Evolutionary conservation across 768 basidiomycete genomes (phyloP).

Genomic region (Mycena belliarum): DNA sequence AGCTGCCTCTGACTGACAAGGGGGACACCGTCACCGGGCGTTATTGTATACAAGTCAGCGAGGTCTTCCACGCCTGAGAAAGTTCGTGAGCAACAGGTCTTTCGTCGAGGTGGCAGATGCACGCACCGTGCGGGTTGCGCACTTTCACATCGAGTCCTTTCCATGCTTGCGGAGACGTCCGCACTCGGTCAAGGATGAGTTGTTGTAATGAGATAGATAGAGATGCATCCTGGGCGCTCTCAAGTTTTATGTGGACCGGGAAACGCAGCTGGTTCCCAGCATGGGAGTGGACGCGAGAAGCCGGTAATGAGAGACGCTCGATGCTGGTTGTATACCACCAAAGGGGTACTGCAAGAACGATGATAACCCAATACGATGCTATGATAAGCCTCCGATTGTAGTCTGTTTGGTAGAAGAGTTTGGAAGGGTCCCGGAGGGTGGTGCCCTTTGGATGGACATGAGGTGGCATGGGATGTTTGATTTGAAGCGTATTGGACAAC

Average conservation of each 20-base stretch:
- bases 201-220: constrained; percentile 22
- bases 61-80: constrained; percentile 7
- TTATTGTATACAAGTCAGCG: constrained; percentile 27
- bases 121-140: constrained; percentile 37
- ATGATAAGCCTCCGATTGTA: constrained; percentile 61
- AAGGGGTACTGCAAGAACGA: constrained; percentile 78
- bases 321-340: constrained; percentile 97
- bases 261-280: constrained; percentile 45
- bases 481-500: constrained; percentile 1
- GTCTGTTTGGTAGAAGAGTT: constrained; percentile 52
- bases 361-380: constrained; percentile 73
- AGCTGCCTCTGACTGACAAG: constrained; percentile 31
- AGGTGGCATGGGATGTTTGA: constrained; percentile 15
- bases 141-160: constrained; percentile 43
- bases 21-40: constrained; percentile 16
- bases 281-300: constrained; percentile 54
- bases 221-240: constrained; percentile 21
- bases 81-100: neutral
- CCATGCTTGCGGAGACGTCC: constrained; percentile 36
- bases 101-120: neutral
- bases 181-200: constrained; percentile 27
- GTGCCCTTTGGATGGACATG: constrained; percentile 24
- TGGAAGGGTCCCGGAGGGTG: constrained; percentile 47
- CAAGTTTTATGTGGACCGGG: constrained; percentile 47
- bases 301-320: constrained; percentile 74